Base-by-base conservation (phyloP, 805 yeast species). In the Starmerella riodocensis region DNA sequence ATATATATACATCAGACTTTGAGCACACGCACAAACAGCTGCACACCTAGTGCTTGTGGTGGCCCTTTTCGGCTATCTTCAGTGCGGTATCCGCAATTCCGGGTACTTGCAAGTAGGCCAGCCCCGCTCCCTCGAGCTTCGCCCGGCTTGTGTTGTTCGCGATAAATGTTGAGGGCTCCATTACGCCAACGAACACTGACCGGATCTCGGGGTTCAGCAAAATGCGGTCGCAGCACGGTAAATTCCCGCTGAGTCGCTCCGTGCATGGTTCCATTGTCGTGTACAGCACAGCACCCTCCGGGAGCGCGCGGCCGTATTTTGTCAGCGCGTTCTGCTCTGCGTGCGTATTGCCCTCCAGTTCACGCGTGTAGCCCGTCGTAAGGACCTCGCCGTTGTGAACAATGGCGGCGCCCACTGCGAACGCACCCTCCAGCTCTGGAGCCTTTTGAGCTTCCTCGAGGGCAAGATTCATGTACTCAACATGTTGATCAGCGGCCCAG, bases 211-310 rank as follows among this genome's bases (percentile, higher is more conserved):
- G 65, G 0, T 73, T 57, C 4, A 62, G 66, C 36, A 86, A 53
- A 6, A 91, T 74, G 22, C 97, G 67, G 45, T 85, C 85, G 2
- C 74, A 76, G 59, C 98, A 91, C 0, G 98, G 94, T 37, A 67
- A 52, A 49, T 88, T 86, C 0, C 97, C 97, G 54, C 95, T 84
- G 25, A 88, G 63, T 39, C 98, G 67, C 41, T 72, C 70, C 5
- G 93, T 76, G 56, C 98, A 91, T 1, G 98, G 98, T 55, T 91
- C 98, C 97, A 91, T 91, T 0, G 96, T 84, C 0, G 97, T 88
- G 58, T 82, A 91, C 11, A 91, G 58, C 28, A 80, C 82, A 0
- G 91, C 73, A 0, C 94, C 94, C 7, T 51, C 54, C 1, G 95
- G 95, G 3, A 84, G 64, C 63, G 64, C 1, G 60, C 56, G 28